Evolutionary conservation across 2,329 filamentous ascomycete genomes (phyloP).

Genomic region (Colletotrichum sp.): DNA sequence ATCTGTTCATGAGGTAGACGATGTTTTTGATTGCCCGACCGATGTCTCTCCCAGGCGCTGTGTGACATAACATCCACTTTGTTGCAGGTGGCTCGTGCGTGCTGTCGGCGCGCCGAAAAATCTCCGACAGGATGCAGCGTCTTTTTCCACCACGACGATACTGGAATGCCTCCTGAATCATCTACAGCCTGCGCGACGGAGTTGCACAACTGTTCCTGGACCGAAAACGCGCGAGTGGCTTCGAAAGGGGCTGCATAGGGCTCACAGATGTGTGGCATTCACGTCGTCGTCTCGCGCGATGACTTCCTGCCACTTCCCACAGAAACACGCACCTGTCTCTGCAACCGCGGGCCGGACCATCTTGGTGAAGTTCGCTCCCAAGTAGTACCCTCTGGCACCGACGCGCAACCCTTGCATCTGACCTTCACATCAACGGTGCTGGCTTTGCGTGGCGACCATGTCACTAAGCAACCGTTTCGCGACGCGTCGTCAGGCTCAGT

Average conservation of each 20-base stretch:
- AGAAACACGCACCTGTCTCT: slow-evolving; percentile 49
- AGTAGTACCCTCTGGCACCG: slow-evolving; percentile 28
- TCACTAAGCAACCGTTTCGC: slow-evolving; percentile 76
- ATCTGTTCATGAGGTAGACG: background rate
- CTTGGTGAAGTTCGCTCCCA: slow-evolving; percentile 43
- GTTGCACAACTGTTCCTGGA: background rate
- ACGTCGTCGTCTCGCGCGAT: slow-evolving; percentile 50
- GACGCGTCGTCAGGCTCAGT: slow-evolving; percentile 62
- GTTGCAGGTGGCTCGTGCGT: background rate
- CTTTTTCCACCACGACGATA: background rate
- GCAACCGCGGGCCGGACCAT: slow-evolving; percentile 65
- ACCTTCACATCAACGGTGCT: slow-evolving; percentile 84
- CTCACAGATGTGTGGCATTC: slow-evolving; percentile 63
- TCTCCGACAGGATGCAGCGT: background rate
- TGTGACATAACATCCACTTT: background rate
- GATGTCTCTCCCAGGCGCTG: background rate
- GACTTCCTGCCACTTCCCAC: slow-evolving; percentile 33
- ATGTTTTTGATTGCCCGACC: background rate
- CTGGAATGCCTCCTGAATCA: background rate
- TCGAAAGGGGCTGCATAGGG: too few relatives aligned
- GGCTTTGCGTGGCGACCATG: slow-evolving; percentile 77
- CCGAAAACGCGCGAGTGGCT: background rate
- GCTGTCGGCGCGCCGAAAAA: background rate
- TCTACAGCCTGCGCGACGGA: background rate
- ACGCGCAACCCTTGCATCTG: slow-evolving; percentile 45